Percentiles rank a stretch among this genome's conserved stretches.
Evolutionary conservation across 306 rosid genomes (phyloP).

Genomic region (Acacia melanoxylon): DNA sequence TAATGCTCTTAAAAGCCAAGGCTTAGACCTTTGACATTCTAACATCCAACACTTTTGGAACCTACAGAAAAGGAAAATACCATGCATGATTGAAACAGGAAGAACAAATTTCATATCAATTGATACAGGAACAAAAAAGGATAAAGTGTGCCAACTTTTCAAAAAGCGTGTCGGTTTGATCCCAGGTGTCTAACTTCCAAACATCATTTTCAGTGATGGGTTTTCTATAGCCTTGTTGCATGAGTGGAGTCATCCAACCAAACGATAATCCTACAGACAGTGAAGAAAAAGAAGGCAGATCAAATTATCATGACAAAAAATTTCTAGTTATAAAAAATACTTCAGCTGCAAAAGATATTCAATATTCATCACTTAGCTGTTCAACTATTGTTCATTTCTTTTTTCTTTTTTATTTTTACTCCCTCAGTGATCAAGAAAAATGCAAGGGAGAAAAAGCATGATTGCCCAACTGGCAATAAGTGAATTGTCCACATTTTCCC

Average conservation of each 20-base stretch:
- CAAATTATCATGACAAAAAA: not conserved
- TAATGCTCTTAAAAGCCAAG: constrained; percentile 79
- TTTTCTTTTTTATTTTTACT: not conserved
- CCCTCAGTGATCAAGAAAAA: constrained; percentile 10
- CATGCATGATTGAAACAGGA: constrained; percentile 8
- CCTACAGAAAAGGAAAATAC: constrained; percentile 40
- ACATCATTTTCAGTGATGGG: constrained; percentile 76
- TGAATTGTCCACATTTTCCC: not conserved
- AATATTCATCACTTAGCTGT: not conserved
- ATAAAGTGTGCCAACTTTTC: constrained; percentile 46
- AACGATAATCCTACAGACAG: constrained; percentile 60
- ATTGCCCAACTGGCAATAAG: not conserved
- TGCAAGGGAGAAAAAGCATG: not conserved
- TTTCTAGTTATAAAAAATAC: not conserved
- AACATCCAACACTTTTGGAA: constrained; percentile 72
- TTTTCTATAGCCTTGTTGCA: constrained; percentile 75
- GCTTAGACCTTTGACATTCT: constrained; percentile 69
- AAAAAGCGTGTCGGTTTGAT: constrained; percentile 59
- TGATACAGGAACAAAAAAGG: constrained; percentile 21
- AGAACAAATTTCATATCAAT: constrained; percentile 25
- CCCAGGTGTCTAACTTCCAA: constrained; percentile 92
- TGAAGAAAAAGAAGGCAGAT: constrained; percentile 19
- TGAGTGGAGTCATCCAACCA: constrained; percentile 87
- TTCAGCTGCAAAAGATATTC: not conserved
- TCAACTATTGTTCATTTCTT: not conserved